Evolutionary conservation across 2,329 filamentous ascomycete genomes (phyloP).

Genomic region (Didymella lethalis): DNA sequence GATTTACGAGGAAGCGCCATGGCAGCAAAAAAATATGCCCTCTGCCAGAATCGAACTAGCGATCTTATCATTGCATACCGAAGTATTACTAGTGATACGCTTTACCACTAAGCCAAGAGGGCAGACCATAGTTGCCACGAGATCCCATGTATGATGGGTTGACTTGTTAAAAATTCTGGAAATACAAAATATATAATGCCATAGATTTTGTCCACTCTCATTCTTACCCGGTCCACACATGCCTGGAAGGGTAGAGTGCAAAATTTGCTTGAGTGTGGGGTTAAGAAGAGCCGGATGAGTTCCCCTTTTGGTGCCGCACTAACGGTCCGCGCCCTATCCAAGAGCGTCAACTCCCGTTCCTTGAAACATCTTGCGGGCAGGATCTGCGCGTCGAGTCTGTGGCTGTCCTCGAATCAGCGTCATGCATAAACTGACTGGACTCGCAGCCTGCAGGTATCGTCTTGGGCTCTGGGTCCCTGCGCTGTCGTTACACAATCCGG

Average conservation of each 20-base stretch:
- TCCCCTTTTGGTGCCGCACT: neutral
- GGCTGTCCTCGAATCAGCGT: neutral
- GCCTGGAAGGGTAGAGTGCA: neutral
- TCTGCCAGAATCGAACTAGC: slow-evolving; percentile 40
- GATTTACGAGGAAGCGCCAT: too few relatives aligned
- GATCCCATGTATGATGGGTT: slow-evolving; percentile 14
- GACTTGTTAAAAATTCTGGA: neutral
- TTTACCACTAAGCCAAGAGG: slow-evolving; percentile 45
- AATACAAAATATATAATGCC: neutral
- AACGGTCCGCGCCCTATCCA: slow-evolving; percentile 9
- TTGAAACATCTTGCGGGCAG: neutral
- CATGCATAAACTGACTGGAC: neutral
- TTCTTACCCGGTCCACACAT: too few relatives aligned
- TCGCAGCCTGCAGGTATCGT: neutral
- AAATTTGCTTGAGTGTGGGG: neutral
- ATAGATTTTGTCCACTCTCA: too few relatives aligned
- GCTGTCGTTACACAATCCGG: neutral
- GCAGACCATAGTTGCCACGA: slow-evolving; percentile 13
- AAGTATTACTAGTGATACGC: slow-evolving; percentile 41
- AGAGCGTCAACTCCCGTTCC: neutral
- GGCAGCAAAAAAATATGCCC: slow-evolving; percentile 9
- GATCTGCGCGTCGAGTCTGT: neutral
- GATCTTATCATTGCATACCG: slow-evolving; percentile 38
- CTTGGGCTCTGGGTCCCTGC: neutral
- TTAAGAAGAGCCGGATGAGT: neutral